Percentiles rank a stretch among this genome's conserved stretches.
Evolutionary conservation across 2,329 filamentous ascomycete species (phyloP).

Genomic region (Hymenotorrendiella dingleyae): DNA sequence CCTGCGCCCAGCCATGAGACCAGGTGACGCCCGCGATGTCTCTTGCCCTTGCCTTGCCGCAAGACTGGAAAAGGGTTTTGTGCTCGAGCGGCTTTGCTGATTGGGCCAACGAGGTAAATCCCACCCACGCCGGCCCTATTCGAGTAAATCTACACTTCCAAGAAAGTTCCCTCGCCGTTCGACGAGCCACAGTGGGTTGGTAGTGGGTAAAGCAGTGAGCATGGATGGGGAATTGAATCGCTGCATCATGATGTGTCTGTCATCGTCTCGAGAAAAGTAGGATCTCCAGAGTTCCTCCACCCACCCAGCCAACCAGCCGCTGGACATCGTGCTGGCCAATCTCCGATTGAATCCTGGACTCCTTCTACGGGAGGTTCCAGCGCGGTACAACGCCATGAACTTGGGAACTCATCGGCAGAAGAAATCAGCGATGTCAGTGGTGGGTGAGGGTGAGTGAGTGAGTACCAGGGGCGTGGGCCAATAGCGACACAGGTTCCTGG

Average conservation of each 20-base stretch:
- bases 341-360: constrained; percentile 21
- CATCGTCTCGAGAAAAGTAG: constrained; percentile 20
- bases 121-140: constrained; percentile 11
- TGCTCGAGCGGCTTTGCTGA: constrained; percentile 6
- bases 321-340: constrained; percentile 18
- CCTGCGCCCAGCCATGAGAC: constrained; percentile 19
- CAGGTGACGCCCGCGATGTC: constrained; percentile 17
- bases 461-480: no score
- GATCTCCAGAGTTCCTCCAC: constrained; percentile 17
- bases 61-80: constrained; percentile 11
- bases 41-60: constrained; percentile 11
- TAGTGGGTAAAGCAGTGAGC: neutral
- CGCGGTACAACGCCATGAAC: no score
- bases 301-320: neutral
- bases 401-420: no score
- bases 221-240: constrained; percentile 15
- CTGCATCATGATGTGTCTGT: constrained; percentile 28
- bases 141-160: constrained; percentile 10
- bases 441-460: no score
- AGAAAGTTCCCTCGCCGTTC: constrained; percentile 6
- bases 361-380: no score
- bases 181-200: constrained; percentile 1
- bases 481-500: no score
- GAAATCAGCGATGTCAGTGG: no score
- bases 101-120: constrained; percentile 7